Base-by-base conservation (phyloP, 768 basidiomycete genomes). In the Suillus subalutaceus region DNA sequence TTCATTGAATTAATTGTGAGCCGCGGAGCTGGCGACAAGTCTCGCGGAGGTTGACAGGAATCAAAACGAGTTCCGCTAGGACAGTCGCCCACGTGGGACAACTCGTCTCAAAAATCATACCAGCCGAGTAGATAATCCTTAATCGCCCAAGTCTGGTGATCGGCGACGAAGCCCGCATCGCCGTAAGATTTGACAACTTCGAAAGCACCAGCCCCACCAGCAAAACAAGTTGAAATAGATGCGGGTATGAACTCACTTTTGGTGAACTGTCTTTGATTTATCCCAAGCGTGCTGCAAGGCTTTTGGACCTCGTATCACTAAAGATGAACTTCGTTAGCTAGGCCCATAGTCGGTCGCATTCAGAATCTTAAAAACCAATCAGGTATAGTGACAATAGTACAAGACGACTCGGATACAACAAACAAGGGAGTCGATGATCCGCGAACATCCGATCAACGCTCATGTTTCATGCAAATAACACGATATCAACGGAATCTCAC, bases 241-340 rank as follows among this genome's bases (percentile, higher is more conserved):
- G 1, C 9, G 10, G 10, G 5, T 26, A 20, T 26, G 16, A 20
- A 81, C 90, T 72, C 72, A 97, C 96, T 97, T 98, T 86, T 98
- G 96, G 68, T 85, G 86, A 20, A 96, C 89, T 13, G 96, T 98
- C 79, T 93, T 93, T 61, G 80, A 81, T 70, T 87, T 87, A 77
- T 98, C 92, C 96, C 96, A 98, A 64, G 89, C 88, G 55, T 91
- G 88, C 74, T 91, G 92, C 68, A 97, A 80, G 12, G 85, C 83
- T 74, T 90, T 89, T 2, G 95, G 94, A 6, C 92, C 95, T 63
- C 88, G 86, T 67, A 97, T 89, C 32, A 90, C 92, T 90, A 77
- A 69, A 66, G 70, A 65, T 53, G 12, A 46, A n/a, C 1, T 20
- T 6, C 12, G 12, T 56, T 10, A 56, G 55, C 20, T n/a, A n/a